Percentiles rank a stretch among this genome's conserved stretches.
These are phyloP conservation scores for Aquilaria malaccensis DNA, from an alignment of 345 rosid species.

Conservation along the genomic window DNA sequence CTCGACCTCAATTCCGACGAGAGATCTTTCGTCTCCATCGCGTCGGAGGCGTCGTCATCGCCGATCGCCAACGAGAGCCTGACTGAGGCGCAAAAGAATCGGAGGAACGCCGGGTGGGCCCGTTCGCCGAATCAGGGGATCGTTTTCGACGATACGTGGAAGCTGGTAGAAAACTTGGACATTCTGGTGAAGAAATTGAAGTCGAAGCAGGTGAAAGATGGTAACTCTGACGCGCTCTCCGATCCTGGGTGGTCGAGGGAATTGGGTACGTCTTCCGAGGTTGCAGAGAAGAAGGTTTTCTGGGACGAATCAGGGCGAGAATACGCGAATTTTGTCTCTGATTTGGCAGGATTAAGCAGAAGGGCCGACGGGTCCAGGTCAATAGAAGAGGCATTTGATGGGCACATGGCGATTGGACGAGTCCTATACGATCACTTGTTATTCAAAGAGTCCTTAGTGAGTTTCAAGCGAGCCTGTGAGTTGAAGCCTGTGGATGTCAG, in stretches of 20 bases:
- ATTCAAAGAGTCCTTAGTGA: conserved; percentile 72
- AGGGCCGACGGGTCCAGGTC: conserved; percentile 81
- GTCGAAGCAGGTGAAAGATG: conserved; percentile 67
- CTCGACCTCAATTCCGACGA: conserved; percentile 49
- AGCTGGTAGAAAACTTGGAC: conserved; percentile 84
- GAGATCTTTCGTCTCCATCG: conserved; percentile 22
- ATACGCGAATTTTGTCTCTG: conserved; percentile 57
- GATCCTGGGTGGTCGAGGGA: conserved; percentile 95
- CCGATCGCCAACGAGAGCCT: conserved; percentile 59
- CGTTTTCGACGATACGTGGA: conserved; percentile 90
- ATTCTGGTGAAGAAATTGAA: conserved; percentile 75
- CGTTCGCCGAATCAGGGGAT: conserved; percentile 92
- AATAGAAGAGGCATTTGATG: conserved; percentile 89
- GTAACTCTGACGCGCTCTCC: conserved; percentile 63
- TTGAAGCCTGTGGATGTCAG: conserved; percentile 81
- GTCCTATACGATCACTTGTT: conserved; percentile 75
- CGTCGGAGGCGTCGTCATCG: conserved; percentile 66
- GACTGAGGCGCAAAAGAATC: conserved; percentile 73
- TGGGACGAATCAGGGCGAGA: conserved; percentile 84
- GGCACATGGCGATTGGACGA: conserved; percentile 85
- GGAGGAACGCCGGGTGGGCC: conserved; percentile 88
- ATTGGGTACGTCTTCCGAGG: conserved; percentile 60
- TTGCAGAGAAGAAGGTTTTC: conserved; percentile 58
- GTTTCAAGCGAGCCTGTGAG: conserved; percentile 89
- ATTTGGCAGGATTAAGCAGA: conserved; percentile 68